Conservation (phyloP, 176 grass and related monocot species). For the Dactylis glomerata region DNA sequence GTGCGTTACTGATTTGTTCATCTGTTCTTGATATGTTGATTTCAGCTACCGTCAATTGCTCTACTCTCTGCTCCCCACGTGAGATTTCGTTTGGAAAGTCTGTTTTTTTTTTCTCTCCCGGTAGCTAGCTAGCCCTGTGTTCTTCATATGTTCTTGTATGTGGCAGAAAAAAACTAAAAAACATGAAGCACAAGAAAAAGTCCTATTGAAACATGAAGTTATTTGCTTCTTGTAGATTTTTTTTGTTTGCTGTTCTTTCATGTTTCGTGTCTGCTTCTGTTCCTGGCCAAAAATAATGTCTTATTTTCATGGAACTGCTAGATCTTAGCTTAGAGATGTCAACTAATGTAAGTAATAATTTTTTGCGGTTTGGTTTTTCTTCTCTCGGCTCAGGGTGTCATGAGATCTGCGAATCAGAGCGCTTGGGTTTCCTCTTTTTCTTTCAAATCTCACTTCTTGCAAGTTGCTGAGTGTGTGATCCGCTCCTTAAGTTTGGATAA, state of each 20-base stretch:
- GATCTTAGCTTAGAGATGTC: background rate
- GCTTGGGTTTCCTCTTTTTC: background rate
- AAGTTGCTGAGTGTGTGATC: background rate
- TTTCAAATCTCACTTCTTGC: background rate
- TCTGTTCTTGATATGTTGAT: background rate
- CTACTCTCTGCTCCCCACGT: background rate
- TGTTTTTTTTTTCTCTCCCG: background rate
- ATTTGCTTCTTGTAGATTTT: background rate
- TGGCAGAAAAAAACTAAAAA: background rate
- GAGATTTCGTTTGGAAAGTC: background rate
- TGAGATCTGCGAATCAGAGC: background rate
- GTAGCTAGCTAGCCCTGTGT: constrained; percentile 2
- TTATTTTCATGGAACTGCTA: background rate
- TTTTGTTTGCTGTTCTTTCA: background rate
- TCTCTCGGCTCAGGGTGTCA: background rate
- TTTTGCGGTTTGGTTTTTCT: background rate
- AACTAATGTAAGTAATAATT: background rate
- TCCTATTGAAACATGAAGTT: background rate
- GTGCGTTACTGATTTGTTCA: background rate
- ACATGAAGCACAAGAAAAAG: background rate
- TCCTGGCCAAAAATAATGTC: background rate
- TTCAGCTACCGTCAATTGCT: background rate
- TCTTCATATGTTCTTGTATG: constrained; percentile 5
- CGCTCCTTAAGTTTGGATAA: background rate
- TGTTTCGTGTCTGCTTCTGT: background rate